These are phyloP conservation scores for Trametes sanguinea DNA, from an alignment of 768 basidiomycete genomes.

Conservation along the genomic window DNA sequence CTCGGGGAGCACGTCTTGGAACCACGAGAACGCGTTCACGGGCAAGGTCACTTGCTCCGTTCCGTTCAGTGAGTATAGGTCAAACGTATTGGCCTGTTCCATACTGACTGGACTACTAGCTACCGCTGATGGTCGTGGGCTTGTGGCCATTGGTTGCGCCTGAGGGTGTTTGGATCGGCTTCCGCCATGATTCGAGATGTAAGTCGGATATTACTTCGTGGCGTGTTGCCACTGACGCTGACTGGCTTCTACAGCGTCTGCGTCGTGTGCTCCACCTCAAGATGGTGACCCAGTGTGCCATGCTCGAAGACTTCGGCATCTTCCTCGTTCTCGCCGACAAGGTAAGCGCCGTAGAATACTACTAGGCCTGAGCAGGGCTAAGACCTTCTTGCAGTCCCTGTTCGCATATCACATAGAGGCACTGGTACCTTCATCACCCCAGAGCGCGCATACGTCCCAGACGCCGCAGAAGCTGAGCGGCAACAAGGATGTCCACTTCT, in stretches of 20 bases:
- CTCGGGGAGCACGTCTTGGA: slow-evolving; percentile 50
- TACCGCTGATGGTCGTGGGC: slow-evolving; percentile 78
- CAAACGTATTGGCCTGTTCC: neutral
- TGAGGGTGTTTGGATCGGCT: slow-evolving; percentile 95
- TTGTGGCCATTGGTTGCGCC: slow-evolving; percentile 94
- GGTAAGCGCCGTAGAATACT: slow-evolving; percentile 38
- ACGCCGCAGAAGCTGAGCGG: slow-evolving; percentile 91
- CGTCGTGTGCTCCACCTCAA: slow-evolving; percentile 92
- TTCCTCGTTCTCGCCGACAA: slow-evolving; percentile 96
- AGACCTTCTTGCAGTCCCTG: slow-evolving; percentile 52
- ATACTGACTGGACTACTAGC: slow-evolving; percentile 43
- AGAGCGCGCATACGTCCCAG: slow-evolving; percentile 65
- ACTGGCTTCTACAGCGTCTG: slow-evolving; percentile 57
- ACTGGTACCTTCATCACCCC: slow-evolving; percentile 83
- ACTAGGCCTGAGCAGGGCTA: neutral
- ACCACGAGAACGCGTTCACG: slow-evolving; percentile 68
- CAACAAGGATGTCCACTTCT: slow-evolving; percentile 92
- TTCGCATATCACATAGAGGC: slow-evolving; percentile 97
- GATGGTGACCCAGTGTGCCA: slow-evolving; percentile 92
- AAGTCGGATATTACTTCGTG: slow-evolving; percentile 29
- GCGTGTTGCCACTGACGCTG: neutral
- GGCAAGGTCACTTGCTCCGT: slow-evolving; percentile 95
- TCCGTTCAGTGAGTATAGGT: slow-evolving; percentile 67
- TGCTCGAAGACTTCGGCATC: slow-evolving; percentile 94
- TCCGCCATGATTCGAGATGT: slow-evolving; percentile 88